A percentile compares a stretch with the other conserved stretches of the same genome.
Evolutionary conservation across 495 filamentous ascomycete species (phyloP).

Genomic region (Penicillium fimorum): DNA sequence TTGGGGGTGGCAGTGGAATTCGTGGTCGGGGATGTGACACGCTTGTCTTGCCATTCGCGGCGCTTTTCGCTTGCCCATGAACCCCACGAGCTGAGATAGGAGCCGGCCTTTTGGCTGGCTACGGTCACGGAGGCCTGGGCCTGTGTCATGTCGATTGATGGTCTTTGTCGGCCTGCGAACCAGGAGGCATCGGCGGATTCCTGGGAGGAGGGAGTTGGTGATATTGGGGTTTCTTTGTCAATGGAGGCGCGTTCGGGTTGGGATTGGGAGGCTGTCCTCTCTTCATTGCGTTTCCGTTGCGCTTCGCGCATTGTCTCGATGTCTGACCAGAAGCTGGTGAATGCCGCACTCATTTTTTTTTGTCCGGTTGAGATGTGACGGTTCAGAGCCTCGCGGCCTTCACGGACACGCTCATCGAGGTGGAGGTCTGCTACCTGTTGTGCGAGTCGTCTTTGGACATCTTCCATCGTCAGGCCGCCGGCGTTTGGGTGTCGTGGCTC

Average conservation of each 20-base stretch:
- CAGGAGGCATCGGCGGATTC: constrained; percentile 24
- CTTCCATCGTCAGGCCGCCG: constrained; percentile 91
- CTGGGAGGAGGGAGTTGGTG: constrained; percentile 22
- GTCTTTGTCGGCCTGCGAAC: constrained; percentile 36
- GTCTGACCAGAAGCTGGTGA: constrained; percentile 84
- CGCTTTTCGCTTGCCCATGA: constrained; percentile 89
- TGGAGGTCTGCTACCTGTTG: constrained; percentile 88
- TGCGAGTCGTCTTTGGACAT: constrained; percentile 84
- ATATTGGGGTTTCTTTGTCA: constrained; percentile 29
- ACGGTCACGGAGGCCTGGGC: constrained; percentile 67
- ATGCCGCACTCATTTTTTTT: constrained; percentile 78
- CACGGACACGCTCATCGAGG: constrained; percentile 78
- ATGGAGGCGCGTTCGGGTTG: constrained; percentile 38
- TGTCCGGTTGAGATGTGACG: constrained; percentile 77
- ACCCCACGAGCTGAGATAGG: constrained; percentile 94
- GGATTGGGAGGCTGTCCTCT: constrained; percentile 35
- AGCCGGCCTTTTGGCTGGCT: constrained; percentile 71
- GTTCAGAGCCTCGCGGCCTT: constrained; percentile 72
- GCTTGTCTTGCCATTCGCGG: constrained; percentile 56
- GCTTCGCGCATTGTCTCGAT: constrained; percentile 83
- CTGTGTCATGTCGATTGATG: constrained; percentile 56
- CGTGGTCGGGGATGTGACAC: constrained; percentile 29
- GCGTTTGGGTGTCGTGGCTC: constrained; percentile 91
- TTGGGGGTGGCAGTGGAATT: background rate
- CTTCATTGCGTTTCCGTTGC: constrained; percentile 68